These are phyloP conservation scores for Aspergillus funiculosus DNA, from an alignment of 495 filamentous ascomycete species.

Conservation along the genomic window DNA sequence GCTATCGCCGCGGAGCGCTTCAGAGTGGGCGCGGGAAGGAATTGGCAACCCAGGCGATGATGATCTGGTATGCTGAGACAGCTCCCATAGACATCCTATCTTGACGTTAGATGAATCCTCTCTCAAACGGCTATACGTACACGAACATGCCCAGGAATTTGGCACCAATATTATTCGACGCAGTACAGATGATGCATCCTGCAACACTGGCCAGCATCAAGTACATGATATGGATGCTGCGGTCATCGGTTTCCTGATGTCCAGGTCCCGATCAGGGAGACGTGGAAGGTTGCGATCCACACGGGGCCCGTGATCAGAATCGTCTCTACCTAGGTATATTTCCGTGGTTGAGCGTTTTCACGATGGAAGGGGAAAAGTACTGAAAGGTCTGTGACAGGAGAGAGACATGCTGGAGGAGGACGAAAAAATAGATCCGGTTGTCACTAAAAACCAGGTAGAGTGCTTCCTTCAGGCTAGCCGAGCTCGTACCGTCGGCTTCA, in stretches of 20 bases:
- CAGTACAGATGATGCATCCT: slow-evolving; percentile 67
- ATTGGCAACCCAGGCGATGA: slow-evolving; percentile 72
- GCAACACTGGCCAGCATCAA: slow-evolving; percentile 61
- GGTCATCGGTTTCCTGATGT: slow-evolving; percentile 73
- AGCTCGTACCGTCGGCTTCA: slow-evolving; percentile 51
- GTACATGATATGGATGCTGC: slow-evolving; percentile 63
- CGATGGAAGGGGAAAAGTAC: slow-evolving; percentile 82
- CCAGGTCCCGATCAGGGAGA: slow-evolving; percentile 64
- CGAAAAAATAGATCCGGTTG: slow-evolving; percentile 35
- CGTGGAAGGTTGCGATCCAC: slow-evolving; percentile 66
- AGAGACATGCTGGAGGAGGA: slow-evolving; percentile 31
- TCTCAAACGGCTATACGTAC: no score
- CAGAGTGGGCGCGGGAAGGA: slow-evolving; percentile 68
- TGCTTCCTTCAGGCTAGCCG: slow-evolving; percentile 24
- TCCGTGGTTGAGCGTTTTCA: slow-evolving; percentile 61
- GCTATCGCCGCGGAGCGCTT: slow-evolving; percentile 62
- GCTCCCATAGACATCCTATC: slow-evolving; percentile 51
- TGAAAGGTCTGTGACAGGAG: slow-evolving; percentile 55
- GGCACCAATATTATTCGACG: slow-evolving; percentile 56
- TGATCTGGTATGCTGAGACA: slow-evolving; percentile 53
- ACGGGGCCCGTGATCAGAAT: slow-evolving; percentile 72
- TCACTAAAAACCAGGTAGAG: slow-evolving; percentile 27
- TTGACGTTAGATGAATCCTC: no score
- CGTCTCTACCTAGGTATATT: slow-evolving; percentile 58
- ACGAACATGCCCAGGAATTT: slow-evolving; percentile 77